Percentiles rank a stretch among this genome's conserved stretches.
phyloP scores from a whole-genome alignment of 2,329 filamentous ascomycete genomes.

The Fusarium multiceps region DNA sequence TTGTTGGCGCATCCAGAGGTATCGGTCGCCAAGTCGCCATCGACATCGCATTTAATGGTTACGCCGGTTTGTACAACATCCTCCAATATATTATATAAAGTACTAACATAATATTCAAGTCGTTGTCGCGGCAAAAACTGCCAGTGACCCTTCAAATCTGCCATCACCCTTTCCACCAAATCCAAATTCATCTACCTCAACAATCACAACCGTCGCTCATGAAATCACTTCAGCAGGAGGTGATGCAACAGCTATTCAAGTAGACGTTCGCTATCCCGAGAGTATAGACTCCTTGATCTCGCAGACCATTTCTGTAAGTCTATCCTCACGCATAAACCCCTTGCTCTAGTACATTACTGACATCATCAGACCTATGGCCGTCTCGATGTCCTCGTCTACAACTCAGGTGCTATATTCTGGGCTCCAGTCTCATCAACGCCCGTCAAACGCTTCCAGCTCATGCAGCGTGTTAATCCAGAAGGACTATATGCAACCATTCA shows the following conservation, averaged over 20 bases:
- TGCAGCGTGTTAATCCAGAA: constrained; percentile 80
- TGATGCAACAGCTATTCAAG: constrained; percentile 71
- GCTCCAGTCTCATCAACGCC: constrained; percentile 78
- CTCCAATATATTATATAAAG: not conserved
- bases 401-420: constrained; percentile 89
- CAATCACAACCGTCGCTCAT: constrained; percentile 81
- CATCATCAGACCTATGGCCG: constrained; percentile 62
- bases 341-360: not conserved
- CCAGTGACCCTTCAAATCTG: constrained; percentile 68
- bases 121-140: constrained; percentile 81
- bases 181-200: constrained; percentile 79
- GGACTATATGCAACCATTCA: constrained; percentile 81
- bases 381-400: constrained; percentile 83
- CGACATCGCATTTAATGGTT: constrained; percentile 77
- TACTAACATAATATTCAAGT: constrained; percentile 55
- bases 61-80: constrained; percentile 65
- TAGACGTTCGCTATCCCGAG: constrained; percentile 74
- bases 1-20: constrained; percentile 81
- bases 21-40: constrained; percentile 85
- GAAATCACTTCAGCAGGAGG: constrained; percentile 77
- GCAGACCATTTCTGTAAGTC: constrained; percentile 59
- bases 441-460: constrained; percentile 79
- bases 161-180: constrained; percentile 74
- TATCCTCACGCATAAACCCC: not conserved
- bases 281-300: constrained; percentile 71